A percentile compares a stretch with the other conserved stretches of the same genome.
These are phyloP conservation scores for Wallacemonas sp. DNA, from an alignment of 208 protist species.

Conservation along the genomic window DNA sequence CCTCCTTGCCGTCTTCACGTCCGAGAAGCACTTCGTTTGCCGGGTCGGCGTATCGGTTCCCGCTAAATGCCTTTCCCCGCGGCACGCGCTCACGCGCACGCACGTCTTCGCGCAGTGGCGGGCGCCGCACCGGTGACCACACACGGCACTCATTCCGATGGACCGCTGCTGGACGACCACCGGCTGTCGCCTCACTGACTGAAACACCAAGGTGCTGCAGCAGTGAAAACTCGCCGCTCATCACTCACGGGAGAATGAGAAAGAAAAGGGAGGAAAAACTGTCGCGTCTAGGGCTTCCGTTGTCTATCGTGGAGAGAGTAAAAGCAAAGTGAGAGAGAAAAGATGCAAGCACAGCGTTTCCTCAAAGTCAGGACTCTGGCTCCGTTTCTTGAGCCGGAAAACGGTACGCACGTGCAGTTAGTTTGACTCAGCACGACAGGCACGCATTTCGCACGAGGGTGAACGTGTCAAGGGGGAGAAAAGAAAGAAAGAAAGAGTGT, in stretches of 20 bases:
- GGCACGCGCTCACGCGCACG: background rate
- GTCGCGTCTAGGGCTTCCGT: too few species aligned
- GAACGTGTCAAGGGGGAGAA: too few species aligned
- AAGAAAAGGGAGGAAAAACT: slow-evolving; percentile 1
- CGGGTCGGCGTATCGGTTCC: slow-evolving; percentile 39
- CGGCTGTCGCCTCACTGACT: slow-evolving; percentile 12
- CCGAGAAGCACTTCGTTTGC: slow-evolving; percentile 50
- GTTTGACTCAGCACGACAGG: background rate
- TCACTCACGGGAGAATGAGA: slow-evolving; percentile 5
- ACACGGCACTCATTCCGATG: slow-evolving; percentile 28
- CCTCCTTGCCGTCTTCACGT: slow-evolving; percentile 25
- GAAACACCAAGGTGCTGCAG: slow-evolving; percentile 53
- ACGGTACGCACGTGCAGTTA: too few species aligned
- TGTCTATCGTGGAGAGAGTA: slow-evolving; percentile 6
- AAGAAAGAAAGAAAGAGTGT: too few species aligned
- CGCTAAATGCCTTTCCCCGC: background rate
- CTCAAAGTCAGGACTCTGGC: background rate
- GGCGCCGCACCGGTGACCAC: slow-evolving; percentile 40
- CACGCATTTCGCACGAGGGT: too few species aligned
- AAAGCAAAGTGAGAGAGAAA: slow-evolving; percentile 15
- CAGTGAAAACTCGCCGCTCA: slow-evolving; percentile 56
- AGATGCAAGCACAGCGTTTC: background rate
- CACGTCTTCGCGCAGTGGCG: slow-evolving; percentile 16
- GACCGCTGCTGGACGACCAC: background rate
- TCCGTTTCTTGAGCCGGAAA: too few species aligned